These are phyloP conservation scores for Cladosporium sphaerospermum DNA, from an alignment of 2,329 filamentous ascomycete species.

Conservation along the genomic window DNA sequence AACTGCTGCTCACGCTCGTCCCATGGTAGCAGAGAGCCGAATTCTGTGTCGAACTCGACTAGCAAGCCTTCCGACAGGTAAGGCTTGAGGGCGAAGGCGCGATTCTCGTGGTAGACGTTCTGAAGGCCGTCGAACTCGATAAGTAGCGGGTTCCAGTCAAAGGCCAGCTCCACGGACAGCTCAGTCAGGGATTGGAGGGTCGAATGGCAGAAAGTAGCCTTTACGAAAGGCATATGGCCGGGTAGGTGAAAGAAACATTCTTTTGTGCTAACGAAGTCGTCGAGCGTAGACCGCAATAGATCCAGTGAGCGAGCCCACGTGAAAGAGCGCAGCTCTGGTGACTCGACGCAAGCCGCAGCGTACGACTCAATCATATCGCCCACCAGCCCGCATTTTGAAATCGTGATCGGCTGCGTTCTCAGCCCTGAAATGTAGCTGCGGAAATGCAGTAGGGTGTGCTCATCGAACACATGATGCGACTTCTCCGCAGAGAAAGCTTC, in stretches of 20 bases:
- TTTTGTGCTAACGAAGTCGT: conserved; percentile 17
- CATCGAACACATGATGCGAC: neutral
- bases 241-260: conserved; percentile 19
- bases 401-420: conserved; percentile 18
- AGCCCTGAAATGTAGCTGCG: conserved; percentile 13
- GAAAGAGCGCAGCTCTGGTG: neutral
- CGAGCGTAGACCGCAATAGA: conserved; percentile 1
- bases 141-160: conserved; percentile 17
- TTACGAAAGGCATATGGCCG: conserved; percentile 13
- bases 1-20: conserved; percentile 13
- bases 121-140: conserved; percentile 18
- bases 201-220: conserved; percentile 16
- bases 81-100: conserved; percentile 16
- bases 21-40: neutral
- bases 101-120: conserved; percentile 18
- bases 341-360: neutral
- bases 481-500: conserved; percentile 21
- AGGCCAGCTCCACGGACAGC: conserved; percentile 18
- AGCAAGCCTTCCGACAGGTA: neutral
- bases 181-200: neutral
- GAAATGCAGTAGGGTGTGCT: conserved; percentile 7
- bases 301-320: neutral
- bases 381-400: conserved; percentile 19
- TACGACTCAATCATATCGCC: conserved; percentile 18
- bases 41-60: neutral